A percentile compares a stretch with the other conserved stretches of the same genome.
Conservation (phyloP, 495 filamentous ascomycete species). For the Corynascus novoguineensis region DNA sequence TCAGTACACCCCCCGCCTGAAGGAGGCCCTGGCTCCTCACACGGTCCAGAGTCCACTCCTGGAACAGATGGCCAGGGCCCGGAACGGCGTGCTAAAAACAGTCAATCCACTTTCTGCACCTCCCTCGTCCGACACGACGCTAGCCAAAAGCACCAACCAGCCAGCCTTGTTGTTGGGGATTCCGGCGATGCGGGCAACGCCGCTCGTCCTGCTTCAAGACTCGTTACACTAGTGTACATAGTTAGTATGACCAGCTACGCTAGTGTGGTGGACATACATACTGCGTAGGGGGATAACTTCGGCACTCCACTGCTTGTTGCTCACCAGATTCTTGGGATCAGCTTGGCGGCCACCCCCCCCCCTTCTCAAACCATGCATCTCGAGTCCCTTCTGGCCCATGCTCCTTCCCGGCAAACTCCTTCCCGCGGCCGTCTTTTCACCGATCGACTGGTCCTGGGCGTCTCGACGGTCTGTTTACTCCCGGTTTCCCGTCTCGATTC, state of each 20-base stretch:
- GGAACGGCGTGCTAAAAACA: conserved; percentile 22
- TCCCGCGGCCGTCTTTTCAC: conserved; percentile 5
- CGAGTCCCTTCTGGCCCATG: conserved; percentile 7
- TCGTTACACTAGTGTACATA: neutral
- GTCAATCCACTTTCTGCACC: conserved; percentile 16
- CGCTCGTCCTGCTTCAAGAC: neutral
- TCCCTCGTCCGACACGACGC: conserved; percentile 18
- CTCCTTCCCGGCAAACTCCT: conserved; percentile 6
- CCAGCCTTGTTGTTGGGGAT: conserved; percentile 17
- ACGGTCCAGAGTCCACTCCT: conserved; percentile 23
- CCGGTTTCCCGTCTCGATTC: conserved; percentile 17
- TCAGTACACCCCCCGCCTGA: conserved; percentile 19
- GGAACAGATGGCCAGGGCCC: conserved; percentile 27
- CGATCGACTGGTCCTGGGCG: conserved; percentile 18
- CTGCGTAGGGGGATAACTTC: neutral
- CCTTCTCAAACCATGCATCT: conserved; percentile 12
- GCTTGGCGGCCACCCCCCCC: conserved; percentile 4
- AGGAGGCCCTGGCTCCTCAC: conserved; percentile 20
- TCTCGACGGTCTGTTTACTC: conserved; percentile 13
- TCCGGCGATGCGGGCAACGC: conserved; percentile 25
- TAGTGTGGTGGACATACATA: too few relatives aligned
- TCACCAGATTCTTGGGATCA: conserved; percentile 16
- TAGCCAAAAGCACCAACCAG: conserved; percentile 13
- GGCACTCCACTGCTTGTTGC: conserved; percentile 6
- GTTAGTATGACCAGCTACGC: too few relatives aligned